Conservation (phyloP, 192 early-diverging fungal genomes). For the Coemansia sp. region DNA sequence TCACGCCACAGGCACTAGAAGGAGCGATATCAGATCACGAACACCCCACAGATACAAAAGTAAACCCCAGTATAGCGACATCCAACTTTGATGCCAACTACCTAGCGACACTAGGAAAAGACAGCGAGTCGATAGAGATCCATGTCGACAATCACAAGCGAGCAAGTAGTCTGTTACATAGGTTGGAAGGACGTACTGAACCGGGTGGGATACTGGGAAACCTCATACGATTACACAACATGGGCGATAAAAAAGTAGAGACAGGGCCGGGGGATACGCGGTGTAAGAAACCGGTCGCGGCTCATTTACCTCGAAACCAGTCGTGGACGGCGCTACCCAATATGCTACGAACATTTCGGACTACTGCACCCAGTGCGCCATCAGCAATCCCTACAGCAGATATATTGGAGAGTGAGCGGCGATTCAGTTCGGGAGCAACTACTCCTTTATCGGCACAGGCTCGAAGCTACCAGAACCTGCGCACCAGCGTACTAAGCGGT, state of each 20-base stretch:
- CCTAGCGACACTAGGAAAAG: conserved; percentile 29
- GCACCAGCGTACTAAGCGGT: conserved; percentile 9
- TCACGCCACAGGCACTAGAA: background rate
- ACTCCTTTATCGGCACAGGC: background rate
- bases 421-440: conserved; percentile 9
- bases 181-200: conserved; percentile 26
- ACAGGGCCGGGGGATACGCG: background rate
- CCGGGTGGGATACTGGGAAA: conserved; percentile 29
- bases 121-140: conserved; percentile 30
- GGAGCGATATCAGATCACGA: background rate
- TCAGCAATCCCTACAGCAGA: background rate
- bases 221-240: conserved; percentile 29
- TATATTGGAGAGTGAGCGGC: background rate
- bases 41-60: background rate
- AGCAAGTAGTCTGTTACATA: conserved; percentile 19
- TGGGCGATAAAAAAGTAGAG: conserved; percentile 11
- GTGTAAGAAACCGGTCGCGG: background rate
- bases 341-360: conserved; percentile 19
- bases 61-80: background rate
- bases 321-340: conserved; percentile 17
- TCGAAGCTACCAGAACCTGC: conserved; percentile 10
- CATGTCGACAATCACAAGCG: conserved; percentile 34
- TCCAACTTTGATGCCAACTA: conserved; percentile 45
- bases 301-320: background rate
- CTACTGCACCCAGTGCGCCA: background rate